Base-by-base conservation (phyloP, 2,329 filamentous ascomycete species). In the Fusarium penzigii region DNA sequence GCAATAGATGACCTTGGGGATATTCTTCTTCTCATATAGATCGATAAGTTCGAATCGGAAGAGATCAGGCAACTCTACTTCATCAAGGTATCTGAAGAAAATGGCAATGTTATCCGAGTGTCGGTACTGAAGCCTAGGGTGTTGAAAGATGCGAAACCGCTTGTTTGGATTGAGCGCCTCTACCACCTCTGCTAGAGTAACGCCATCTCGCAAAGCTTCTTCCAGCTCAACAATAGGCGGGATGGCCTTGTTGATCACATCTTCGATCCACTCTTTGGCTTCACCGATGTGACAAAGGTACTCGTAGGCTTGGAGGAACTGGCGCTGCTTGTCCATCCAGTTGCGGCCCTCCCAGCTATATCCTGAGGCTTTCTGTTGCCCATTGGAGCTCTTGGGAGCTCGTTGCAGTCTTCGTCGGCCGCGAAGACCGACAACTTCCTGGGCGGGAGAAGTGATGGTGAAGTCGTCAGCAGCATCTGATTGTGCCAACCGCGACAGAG, bases 281-380 rank as follows among this genome's bases (percentile, higher is more conserved):
- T 99, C 94, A 70, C 94, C 94, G 60, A 99, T 97, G 68, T 99
- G 94, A 69, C 94, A 99, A 38, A 99, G 87, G 69, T 99, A 99
- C 71, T 99, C 94, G 68, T 99, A 99, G 7, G 94, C 94, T 71
- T 96, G 90, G 48, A 99, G 75, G 66, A 97, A 97, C 70, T 97
- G 93, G 25, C 94, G 85, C 69, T 99, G 93, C 69, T 96, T 94
- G 71, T 99, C 94, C 93, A 99, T 99, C 94, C 94, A 99, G 69
- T 93, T 96, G 45, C 89, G 84, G 17, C 87, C 86, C 57, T 90
- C 85, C 87, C 92, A 94, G 44, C 85, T 82, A 60, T 87, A 90
- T 25, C 73, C 78, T 50, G 75, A 77, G 6, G 66, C 70, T 57
- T 77, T 77, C 56, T 79, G 74, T 41, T 78, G 75, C 20, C 70